A percentile compares a stretch with the other conserved stretches of the same genome.
Conservation (phyloP, 2,329 filamentous ascomycete species). For the Lomentospora prolificans region DNA sequence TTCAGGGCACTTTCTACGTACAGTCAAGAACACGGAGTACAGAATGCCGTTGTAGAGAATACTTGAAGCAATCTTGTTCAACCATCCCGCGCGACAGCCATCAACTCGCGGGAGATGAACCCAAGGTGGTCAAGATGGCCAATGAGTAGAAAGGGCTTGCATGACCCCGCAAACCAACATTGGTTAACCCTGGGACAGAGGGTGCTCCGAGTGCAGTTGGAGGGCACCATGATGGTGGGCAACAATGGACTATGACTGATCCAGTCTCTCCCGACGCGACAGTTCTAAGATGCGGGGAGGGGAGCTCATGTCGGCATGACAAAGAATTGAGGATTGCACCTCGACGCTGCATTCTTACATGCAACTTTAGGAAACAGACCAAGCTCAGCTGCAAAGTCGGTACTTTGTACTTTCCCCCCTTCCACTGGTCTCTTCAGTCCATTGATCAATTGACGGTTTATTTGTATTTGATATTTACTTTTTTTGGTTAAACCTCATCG, state of each 20-base stretch:
- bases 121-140: not conserved
- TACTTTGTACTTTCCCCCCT: too few relatives aligned
- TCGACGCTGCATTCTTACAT: not conserved
- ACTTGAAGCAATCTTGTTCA: not conserved
- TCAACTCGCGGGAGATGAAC: not conserved
- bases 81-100: not conserved
- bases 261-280: not conserved
- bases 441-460: too few relatives aligned
- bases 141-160: not conserved
- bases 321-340: not conserved
- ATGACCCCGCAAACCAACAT: not conserved
- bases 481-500: not conserved
- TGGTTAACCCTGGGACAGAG: not conserved
- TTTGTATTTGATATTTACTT: not conserved
- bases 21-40: slow-evolving; percentile 2
- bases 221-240: not conserved
- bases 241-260: not conserved
- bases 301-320: not conserved
- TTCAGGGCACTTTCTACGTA: not conserved
- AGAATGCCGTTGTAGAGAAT: not conserved
- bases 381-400: not conserved
- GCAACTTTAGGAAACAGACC: too few relatives aligned
- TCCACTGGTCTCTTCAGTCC: too few relatives aligned
- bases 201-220: not conserved
- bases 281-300: not conserved